Evolutionary conservation across 2,329 filamentous ascomycete genomes (phyloP).

Genomic region (Aspergillus tamarii): DNA sequence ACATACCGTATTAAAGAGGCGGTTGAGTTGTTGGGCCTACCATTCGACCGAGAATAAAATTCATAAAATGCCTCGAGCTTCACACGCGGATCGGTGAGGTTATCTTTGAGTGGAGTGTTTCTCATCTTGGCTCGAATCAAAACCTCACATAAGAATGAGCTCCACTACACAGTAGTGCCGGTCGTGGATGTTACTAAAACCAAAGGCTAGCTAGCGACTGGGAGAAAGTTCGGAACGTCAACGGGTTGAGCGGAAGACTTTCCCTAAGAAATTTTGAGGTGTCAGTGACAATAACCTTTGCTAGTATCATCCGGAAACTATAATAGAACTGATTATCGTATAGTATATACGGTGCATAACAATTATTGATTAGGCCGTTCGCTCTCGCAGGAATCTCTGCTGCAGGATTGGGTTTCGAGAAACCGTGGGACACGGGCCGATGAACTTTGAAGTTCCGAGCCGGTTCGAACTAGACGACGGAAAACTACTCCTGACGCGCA

Average conservation of each 20-base stretch:
- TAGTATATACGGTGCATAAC: background rate
- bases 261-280: background rate
- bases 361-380: background rate
- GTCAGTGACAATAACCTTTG: background rate
- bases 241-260: background rate
- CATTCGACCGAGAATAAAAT: conserved; percentile 11
- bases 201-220: conserved; percentile 10
- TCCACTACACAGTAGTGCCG: conserved; percentile 14
- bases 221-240: conserved; percentile 12
- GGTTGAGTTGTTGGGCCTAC: background rate
- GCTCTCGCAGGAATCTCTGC: background rate
- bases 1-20: background rate
- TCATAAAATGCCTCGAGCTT: conserved; percentile 16
- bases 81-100: conserved; percentile 13
- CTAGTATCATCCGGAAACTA: background rate
- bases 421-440: background rate
- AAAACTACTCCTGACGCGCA: conserved; percentile 1
- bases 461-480: conserved; percentile 1
- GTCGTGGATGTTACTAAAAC: conserved; percentile 11
- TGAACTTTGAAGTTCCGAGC: background rate
- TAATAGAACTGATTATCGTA: background rate
- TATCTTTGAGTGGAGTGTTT: conserved; percentile 15
- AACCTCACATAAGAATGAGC: conserved; percentile 5
- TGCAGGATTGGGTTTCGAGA: background rate
- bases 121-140: conserved; percentile 9